These are phyloP conservation scores for Psilocybe azurescens DNA, from an alignment of 768 basidiomycete genomes.

Conservation along the genomic window DNA sequence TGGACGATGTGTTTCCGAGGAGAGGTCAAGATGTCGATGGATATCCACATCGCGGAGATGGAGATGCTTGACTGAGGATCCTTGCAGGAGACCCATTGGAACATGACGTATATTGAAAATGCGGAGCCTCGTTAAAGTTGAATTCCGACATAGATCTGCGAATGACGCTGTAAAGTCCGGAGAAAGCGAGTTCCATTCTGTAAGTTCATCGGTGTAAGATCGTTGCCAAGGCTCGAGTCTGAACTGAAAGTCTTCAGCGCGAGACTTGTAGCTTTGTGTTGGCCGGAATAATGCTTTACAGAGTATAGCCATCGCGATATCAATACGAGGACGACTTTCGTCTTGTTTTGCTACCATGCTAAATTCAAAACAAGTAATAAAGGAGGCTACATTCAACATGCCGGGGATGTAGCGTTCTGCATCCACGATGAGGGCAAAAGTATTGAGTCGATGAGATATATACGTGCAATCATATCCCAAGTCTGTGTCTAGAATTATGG, in stretches of 20 bases:
- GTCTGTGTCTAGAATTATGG: not conserved
- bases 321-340: not conserved
- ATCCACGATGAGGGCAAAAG: not conserved
- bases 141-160: not conserved
- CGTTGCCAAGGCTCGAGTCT: not conserved
- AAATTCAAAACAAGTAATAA: not conserved
- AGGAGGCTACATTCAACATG: not conserved
- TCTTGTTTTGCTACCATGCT: not conserved
- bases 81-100: not conserved
- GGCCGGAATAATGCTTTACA: not conserved
- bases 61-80: not conserved
- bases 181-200: not conserved
- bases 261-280: not conserved
- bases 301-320: not conserved
- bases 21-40: too few species aligned
- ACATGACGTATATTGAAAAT: not conserved
- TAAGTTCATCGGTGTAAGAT: not conserved
- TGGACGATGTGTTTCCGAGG: not conserved
- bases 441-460: not conserved
- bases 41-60: not conserved
- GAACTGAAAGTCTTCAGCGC: not conserved
- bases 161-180: not conserved
- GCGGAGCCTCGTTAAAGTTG: not conserved
- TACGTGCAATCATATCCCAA: too few species aligned
- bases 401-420: not conserved